Evolutionary conservation across 2,329 filamentous ascomycete genomes (phyloP).

Genomic region (Trichoderma sp.): DNA sequence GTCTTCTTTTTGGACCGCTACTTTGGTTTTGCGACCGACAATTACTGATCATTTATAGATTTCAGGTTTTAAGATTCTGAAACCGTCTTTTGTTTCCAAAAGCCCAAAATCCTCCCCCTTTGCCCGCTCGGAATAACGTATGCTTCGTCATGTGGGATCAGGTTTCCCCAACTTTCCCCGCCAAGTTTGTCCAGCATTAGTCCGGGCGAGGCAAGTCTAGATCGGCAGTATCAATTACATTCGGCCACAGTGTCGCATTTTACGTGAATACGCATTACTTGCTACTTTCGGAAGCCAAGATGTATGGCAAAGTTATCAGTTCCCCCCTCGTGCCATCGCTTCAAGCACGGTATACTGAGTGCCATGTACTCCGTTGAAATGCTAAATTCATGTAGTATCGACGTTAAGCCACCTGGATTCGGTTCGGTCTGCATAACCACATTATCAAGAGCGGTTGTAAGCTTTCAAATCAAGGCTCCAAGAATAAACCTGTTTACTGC

Average conservation of each 20-base stretch:
- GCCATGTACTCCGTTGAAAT: not conserved
- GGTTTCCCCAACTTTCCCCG: constrained; percentile 27
- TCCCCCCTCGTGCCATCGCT: not conserved
- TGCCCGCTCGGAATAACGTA: not conserved
- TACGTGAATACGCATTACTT: not conserved
- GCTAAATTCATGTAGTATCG: not conserved
- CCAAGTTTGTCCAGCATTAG: constrained; percentile 20
- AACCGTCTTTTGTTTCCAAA: not conserved
- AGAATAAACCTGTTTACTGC: not conserved
- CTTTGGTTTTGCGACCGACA: not conserved
- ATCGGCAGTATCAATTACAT: constrained; percentile 5
- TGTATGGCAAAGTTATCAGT: not conserved
- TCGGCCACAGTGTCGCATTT: not conserved
- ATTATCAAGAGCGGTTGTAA: not conserved
- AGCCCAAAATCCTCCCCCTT: not conserved
- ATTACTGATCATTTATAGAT: not conserved
- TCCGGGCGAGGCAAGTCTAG: constrained; percentile 5
- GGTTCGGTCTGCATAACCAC: not conserved
- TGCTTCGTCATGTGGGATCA: not conserved
- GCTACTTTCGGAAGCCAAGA: not conserved
- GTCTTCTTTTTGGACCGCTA: not conserved
- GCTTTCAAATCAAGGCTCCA: not conserved
- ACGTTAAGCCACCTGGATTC: not conserved
- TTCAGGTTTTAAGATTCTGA: not conserved
- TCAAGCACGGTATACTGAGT: not conserved